Conservation (phyloP, 2,329 filamentous ascomycete genomes). For the Clarireedia hainanense region DNA sequence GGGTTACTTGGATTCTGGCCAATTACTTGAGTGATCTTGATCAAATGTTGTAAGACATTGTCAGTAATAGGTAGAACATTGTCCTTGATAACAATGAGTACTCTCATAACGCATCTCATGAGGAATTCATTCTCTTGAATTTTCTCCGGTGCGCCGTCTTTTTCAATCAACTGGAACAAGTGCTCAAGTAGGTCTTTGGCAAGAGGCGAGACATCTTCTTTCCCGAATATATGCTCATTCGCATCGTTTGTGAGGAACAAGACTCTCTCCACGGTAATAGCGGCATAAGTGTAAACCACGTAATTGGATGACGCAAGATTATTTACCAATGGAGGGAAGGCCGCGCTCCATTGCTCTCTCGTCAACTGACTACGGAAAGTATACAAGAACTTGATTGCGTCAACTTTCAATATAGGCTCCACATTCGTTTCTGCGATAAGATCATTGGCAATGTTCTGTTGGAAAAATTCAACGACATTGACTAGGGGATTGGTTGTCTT, state of each 20-base stretch:
- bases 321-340: slow-evolving; percentile 82
- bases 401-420: slow-evolving; percentile 86
- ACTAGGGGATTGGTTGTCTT: slow-evolving; percentile 82
- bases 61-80: slow-evolving; percentile 68
- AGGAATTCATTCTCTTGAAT: slow-evolving; percentile 98
- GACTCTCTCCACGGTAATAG: slow-evolving; percentile 91
- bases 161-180: slow-evolving; percentile 84
- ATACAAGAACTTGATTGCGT: slow-evolving; percentile 97
- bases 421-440: slow-evolving; percentile 61
- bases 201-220: slow-evolving; percentile 69
- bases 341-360: slow-evolving; percentile 83
- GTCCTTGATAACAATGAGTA: slow-evolving; percentile 88
- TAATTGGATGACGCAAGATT: slow-evolving; percentile 87
- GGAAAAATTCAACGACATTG: slow-evolving; percentile 90
- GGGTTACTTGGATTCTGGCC: slow-evolving; percentile 95
- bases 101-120: slow-evolving; percentile 98
- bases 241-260: slow-evolving; percentile 73
- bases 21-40: slow-evolving; percentile 86
- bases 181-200: slow-evolving; percentile 83
- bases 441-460: slow-evolving; percentile 85
- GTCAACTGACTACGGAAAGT: slow-evolving; percentile 93
- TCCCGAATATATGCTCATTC: slow-evolving; percentile 71
- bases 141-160: slow-evolving; percentile 77
- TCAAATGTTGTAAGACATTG: slow-evolving; percentile 71
- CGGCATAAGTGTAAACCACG: slow-evolving; percentile 94